phyloP scores from a whole-genome alignment of 441 rosid species.

The Croton laevigatus region DNA sequence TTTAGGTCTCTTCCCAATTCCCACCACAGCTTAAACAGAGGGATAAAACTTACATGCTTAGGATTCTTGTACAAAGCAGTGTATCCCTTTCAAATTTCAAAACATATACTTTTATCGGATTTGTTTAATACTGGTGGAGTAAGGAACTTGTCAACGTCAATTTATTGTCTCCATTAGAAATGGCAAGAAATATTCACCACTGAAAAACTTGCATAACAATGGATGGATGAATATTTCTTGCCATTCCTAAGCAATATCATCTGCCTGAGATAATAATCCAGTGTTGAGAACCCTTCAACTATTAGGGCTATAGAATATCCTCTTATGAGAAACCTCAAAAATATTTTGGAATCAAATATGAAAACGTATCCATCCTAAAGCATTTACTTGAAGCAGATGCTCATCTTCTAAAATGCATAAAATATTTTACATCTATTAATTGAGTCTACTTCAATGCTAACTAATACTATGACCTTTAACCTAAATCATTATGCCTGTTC shows the following conservation, averaged over 20 bases:
- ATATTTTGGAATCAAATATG: neutral
- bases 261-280: neutral
- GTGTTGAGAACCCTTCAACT: neutral
- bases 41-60: neutral
- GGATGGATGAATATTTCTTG: neutral
- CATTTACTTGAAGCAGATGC: no score
- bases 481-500: neutral
- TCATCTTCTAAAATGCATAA: neutral
- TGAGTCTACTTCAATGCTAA: neutral
- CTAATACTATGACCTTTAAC: neutral
- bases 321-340: neutral
- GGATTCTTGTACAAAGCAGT: neutral
- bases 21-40: neutral
- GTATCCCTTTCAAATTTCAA: slow-evolving; percentile 38
- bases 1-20: neutral
- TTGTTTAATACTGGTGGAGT: slow-evolving; percentile 41
- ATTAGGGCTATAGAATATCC: neutral
- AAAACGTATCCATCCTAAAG: no score
- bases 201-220: neutral
- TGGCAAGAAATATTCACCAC: neutral
- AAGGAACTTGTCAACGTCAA: slow-evolving; percentile 6
- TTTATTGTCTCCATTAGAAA: neutral
- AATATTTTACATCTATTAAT: neutral
- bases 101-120: slow-evolving; percentile 40
- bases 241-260: neutral